phyloP scores from a whole-genome alignment of 2,329 filamentous ascomycete genomes.

The Macrophomina tecta region DNA sequence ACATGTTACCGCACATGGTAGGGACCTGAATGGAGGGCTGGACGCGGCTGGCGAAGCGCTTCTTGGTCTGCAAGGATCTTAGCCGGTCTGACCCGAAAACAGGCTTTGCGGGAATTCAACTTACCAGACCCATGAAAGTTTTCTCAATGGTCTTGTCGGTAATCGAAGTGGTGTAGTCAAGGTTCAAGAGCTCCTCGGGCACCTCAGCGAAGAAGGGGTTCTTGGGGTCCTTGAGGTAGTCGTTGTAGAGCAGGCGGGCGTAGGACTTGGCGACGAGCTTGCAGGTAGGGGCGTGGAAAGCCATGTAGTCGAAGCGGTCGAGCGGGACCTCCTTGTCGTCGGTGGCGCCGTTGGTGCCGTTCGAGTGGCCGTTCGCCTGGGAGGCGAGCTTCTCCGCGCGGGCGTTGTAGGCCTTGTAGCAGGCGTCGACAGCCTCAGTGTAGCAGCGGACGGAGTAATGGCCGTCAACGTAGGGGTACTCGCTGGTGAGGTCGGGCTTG shows the following conservation, averaged over 20 bases:
- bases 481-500: slow-evolving; percentile 61
- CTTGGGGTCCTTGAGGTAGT: slow-evolving; percentile 54
- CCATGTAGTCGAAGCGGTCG: slow-evolving; percentile 62
- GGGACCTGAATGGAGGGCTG: slow-evolving; percentile 58
- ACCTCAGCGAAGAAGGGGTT: slow-evolving; percentile 58
- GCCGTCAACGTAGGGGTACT: slow-evolving; percentile 60
- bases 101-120: not conserved
- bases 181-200: slow-evolving; percentile 53
- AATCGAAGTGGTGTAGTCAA: slow-evolving; percentile 55
- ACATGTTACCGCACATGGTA: slow-evolving; percentile 63
- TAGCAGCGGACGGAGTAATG: slow-evolving; percentile 61
- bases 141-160: slow-evolving; percentile 61
- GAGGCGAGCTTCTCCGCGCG: slow-evolving; percentile 55
- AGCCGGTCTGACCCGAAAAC: not conserved
- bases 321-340: slow-evolving; percentile 52
- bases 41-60: slow-evolving; percentile 57
- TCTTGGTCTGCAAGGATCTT: slow-evolving; percentile 47
- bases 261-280: slow-evolving; percentile 62
- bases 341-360: slow-evolving; percentile 40
- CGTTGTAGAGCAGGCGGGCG: slow-evolving; percentile 59
- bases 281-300: slow-evolving; percentile 61
- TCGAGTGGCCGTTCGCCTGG: slow-evolving; percentile 48
- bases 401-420: slow-evolving; percentile 61
- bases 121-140: slow-evolving; percentile 55
- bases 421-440: slow-evolving; percentile 58